Evolutionary conservation across 2,329 filamentous ascomycete genomes (phyloP).

Genomic region (Hypoxylon sp.): DNA sequence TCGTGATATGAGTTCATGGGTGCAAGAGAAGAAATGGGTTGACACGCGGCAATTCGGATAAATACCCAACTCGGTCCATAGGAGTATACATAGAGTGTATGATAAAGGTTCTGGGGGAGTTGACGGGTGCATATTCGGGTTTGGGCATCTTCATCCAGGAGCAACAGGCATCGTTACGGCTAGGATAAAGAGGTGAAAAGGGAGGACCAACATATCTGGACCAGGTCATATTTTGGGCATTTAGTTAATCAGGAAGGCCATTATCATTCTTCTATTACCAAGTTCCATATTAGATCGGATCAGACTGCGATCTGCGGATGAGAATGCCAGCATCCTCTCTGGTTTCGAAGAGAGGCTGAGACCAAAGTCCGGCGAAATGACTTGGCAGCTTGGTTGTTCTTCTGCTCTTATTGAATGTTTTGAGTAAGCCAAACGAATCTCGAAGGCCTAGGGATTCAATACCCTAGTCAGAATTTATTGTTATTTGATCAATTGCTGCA

Average conservation of each 20-base stretch:
- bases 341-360: no score
- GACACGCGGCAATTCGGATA: conserved; percentile 39
- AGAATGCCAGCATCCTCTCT: no score
- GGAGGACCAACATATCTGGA: background rate
- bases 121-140: background rate
- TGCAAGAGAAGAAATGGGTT: conserved; percentile 42
- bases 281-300: background rate
- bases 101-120: conserved; percentile 4
- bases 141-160: background rate
- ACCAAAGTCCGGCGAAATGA: no score
- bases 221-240: background rate
- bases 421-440: no score
- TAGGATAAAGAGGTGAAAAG: background rate
- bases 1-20: conserved; percentile 33
- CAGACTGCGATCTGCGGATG: no score
- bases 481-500: no score
- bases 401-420: no score
- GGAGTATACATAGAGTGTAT: conserved; percentile 14
- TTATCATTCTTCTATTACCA: background rate
- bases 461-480: no score
- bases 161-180: background rate
- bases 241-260: background rate
- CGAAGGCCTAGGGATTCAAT: no score
- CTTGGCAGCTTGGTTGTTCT: no score
- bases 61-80: conserved; percentile 12